phyloP scores from a whole-genome alignment of 2,329 filamentous ascomycete genomes.

The Cephalotrichum gorgonifer region DNA sequence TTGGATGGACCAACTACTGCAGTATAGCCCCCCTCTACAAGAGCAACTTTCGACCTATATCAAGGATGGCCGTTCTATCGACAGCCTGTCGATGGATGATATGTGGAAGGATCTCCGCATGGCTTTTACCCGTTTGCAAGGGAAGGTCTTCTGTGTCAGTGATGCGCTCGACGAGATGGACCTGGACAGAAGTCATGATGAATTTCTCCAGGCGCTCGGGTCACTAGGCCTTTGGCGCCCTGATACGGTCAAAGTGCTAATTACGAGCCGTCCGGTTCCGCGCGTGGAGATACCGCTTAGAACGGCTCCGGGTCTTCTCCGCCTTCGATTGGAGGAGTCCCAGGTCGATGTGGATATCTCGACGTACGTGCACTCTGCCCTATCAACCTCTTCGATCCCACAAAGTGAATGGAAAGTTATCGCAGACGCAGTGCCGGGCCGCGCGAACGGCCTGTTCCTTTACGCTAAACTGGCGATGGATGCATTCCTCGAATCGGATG shows the following conservation, averaged over 20 bases:
- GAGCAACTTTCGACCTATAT: constrained; percentile 10
- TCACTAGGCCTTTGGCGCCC: constrained; percentile 20
- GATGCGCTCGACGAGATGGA: constrained; percentile 39
- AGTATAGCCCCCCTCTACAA: constrained; percentile 19
- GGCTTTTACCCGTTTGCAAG: constrained; percentile 12
- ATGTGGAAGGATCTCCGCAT: constrained; percentile 19
- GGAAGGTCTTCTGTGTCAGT: constrained; percentile 23
- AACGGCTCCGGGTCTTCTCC: constrained; percentile 3
- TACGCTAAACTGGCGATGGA: constrained; percentile 33
- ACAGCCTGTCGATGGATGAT: constrained; percentile 11
- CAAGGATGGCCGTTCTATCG: background rate
- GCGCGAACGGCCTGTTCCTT: constrained; percentile 31
- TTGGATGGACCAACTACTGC: constrained; percentile 21
- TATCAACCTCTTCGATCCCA: constrained; percentile 10
- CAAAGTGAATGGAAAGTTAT: constrained; percentile 12
- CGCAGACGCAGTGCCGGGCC: constrained; percentile 19
- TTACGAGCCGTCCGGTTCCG: constrained; percentile 29
- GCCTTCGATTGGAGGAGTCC: constrained; percentile 24
- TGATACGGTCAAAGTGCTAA: constrained; percentile 24
- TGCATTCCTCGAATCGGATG: constrained; percentile 17
- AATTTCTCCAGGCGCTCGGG: constrained; percentile 22
- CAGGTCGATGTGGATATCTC: constrained; percentile 28
- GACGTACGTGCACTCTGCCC: constrained; percentile 19
- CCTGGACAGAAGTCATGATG: constrained; percentile 17
- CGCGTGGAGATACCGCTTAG: constrained; percentile 19